Conservation (phyloP, 805 yeast species). For the Spathaspora arborariae region DNA sequence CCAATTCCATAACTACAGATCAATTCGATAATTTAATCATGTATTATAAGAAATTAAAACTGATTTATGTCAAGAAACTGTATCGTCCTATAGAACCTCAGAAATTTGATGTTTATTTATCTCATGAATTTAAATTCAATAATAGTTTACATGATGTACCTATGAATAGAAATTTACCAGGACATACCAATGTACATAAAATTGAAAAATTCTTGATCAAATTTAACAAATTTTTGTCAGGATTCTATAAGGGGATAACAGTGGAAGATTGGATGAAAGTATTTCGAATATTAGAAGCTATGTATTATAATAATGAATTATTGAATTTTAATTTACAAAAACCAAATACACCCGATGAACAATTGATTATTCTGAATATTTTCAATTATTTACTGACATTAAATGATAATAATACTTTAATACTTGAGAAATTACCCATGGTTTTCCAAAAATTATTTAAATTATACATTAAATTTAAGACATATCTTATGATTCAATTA, state of each 20-base stretch:
- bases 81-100: conserved; percentile 54
- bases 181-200: conserved; percentile 41
- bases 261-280: conserved; percentile 76
- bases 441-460: conserved; percentile 63
- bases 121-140: conserved; percentile 40
- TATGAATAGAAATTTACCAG: conserved; percentile 43
- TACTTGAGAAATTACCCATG: conserved; percentile 54
- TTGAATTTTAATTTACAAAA: conserved; percentile 50
- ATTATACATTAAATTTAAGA: conserved; percentile 63
- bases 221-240: conserved; percentile 58
- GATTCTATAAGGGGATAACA: conserved; percentile 53
- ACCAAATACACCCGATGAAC: conserved; percentile 44
- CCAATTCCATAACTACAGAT: conserved; percentile 23
- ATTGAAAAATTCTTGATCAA: conserved; percentile 61
- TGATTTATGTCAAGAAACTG: conserved; percentile 63
- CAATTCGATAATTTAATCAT: conserved; percentile 40
- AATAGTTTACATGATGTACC: conserved; percentile 44
- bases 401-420: conserved; percentile 40
- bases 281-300: conserved; percentile 69
- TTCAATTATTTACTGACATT: conserved; percentile 67
- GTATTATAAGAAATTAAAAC: conserved; percentile 63
- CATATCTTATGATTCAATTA: conserved; percentile 61
- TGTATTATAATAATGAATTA: conserved; percentile 56
- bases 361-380: conserved; percentile 60
- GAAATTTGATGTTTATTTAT: conserved; percentile 35